Evolutionary conservation across 2,329 filamentous ascomycete genomes (phyloP).

Genomic region (Rhexocercosporidium sp.): DNA sequence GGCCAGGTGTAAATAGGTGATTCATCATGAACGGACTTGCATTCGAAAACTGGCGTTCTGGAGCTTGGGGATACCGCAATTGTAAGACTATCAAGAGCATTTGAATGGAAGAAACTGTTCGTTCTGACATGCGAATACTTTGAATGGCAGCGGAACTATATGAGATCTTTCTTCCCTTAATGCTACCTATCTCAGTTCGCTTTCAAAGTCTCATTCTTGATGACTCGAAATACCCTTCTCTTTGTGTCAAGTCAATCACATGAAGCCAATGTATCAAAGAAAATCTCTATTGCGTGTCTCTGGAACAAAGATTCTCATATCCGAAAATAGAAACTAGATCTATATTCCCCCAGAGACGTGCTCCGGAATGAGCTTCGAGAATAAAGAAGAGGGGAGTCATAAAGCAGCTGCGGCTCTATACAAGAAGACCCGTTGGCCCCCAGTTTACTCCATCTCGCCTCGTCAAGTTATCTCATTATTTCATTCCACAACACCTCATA

Average conservation of each 20-base stretch:
- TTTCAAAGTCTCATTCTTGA: background rate
- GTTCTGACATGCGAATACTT: background rate
- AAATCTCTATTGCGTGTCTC: background rate
- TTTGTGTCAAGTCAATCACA: constrained; percentile 4
- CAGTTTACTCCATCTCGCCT: constrained; percentile 18
- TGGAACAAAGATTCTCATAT: constrained; percentile 4
- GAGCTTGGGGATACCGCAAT: constrained; percentile 13
- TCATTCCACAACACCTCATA: constrained; percentile 13
- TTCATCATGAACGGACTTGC: too few relatives aligned
- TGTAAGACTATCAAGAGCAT: constrained; percentile 17
- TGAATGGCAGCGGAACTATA: background rate
- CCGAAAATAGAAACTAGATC: constrained; percentile 7
- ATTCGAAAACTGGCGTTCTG: constrained; percentile 19
- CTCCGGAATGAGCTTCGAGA: constrained; percentile 8
- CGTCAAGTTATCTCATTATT: constrained; percentile 11
- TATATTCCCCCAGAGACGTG: background rate
- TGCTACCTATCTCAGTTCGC: background rate
- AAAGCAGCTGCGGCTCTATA: constrained; percentile 18
- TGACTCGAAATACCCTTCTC: background rate
- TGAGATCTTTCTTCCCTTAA: background rate
- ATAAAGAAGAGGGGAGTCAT: constrained; percentile 11
- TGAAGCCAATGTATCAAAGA: background rate
- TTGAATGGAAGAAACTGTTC: background rate
- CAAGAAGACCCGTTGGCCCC: constrained; percentile 13
- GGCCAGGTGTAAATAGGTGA: constrained; percentile 14